These are phyloP conservation scores for Cercis canadensis DNA, from an alignment of 306 rosid species.

Conservation along the genomic window DNA sequence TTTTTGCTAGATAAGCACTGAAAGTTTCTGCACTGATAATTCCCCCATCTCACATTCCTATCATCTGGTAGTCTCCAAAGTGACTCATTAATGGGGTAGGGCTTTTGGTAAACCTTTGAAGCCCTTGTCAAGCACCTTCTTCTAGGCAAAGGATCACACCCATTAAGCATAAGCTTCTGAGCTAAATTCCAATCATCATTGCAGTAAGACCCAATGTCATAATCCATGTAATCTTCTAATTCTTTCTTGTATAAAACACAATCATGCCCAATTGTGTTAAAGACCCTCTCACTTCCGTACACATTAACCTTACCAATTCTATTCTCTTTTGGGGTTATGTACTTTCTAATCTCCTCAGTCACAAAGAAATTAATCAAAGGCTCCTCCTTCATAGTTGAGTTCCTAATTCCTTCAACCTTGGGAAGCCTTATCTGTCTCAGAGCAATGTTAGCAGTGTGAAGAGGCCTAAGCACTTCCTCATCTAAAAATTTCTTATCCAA, in stretches of 20 bases:
- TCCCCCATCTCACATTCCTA: slow-evolving; percentile 90
- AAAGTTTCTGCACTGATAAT: slow-evolving; percentile 80
- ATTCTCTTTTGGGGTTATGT: slow-evolving; percentile 84
- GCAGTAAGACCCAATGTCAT: slow-evolving; percentile 93
- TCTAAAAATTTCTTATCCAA: slow-evolving; percentile 63
- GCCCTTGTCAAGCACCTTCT: slow-evolving; percentile 90
- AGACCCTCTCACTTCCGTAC: slow-evolving; percentile 64
- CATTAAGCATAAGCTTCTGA: slow-evolving; percentile 85
- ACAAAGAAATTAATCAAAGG: slow-evolving; percentile 77
- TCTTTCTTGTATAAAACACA: slow-evolving; percentile 75
- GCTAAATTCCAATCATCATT: slow-evolving; percentile 92
- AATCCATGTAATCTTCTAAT: slow-evolving; percentile 81
- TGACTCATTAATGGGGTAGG: slow-evolving; percentile 77
- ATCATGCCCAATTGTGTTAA: slow-evolving; percentile 89
- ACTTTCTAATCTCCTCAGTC: slow-evolving; percentile 86
- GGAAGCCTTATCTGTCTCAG: slow-evolving; percentile 76
- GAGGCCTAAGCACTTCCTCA: slow-evolving; percentile 79
- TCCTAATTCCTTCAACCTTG: slow-evolving; percentile 48
- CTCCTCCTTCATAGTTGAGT: slow-evolving; percentile 65
- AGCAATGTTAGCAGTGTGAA: slow-evolving; percentile 70
- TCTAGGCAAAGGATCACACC: slow-evolving; percentile 94
- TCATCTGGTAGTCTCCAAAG: slow-evolving; percentile 77
- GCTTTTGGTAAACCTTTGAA: slow-evolving; percentile 73
- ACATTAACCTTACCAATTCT: slow-evolving; percentile 64
- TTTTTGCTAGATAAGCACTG: slow-evolving; percentile 75